These are phyloP conservation scores for Talaromyces sp. DNA, from an alignment of 2,329 filamentous ascomycete genomes.

Conservation along the genomic window DNA sequence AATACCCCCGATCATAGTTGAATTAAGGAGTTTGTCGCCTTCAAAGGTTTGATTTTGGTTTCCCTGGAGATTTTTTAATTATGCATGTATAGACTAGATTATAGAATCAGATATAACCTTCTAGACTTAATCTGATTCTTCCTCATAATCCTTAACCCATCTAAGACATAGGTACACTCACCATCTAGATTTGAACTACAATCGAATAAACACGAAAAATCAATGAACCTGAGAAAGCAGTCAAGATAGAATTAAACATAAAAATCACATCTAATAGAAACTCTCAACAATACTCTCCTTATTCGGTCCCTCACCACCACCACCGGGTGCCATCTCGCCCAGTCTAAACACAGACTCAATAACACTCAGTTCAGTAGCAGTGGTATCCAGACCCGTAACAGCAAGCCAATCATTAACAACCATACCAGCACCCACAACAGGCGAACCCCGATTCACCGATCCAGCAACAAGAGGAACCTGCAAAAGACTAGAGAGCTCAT, in stretches of 20 bases:
- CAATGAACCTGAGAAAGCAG: not conserved
- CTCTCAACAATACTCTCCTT: constrained; percentile 99
- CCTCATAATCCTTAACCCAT: no score
- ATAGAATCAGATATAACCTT: no score
- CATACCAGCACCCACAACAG: constrained; percentile 95
- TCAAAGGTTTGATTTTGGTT: not conserved
- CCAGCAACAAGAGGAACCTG: constrained; percentile 96
- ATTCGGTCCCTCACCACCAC: constrained; percentile 63
- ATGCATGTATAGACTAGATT: no score
- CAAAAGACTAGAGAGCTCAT: constrained; percentile 88
- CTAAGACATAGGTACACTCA: no score
- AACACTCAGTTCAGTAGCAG: constrained; percentile 95
- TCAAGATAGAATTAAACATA: constrained; percentile 3
- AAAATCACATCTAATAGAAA: constrained; percentile 72
- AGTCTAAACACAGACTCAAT: constrained; percentile 95
- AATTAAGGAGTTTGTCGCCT: constrained; percentile 17
- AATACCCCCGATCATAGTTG: constrained; percentile 27
- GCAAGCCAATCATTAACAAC: constrained; percentile 98
- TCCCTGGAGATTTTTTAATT: not conserved
- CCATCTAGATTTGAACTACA: no score
- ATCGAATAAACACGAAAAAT: constrained; percentile 15
- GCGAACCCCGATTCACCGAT: constrained; percentile 86
- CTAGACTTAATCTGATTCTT: no score
- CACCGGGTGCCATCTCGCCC: constrained; percentile 73
- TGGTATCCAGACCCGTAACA: constrained; percentile 90